Conservation (phyloP, 495 filamentous ascomycete species). For the Annulohypoxylon stygium region DNA sequence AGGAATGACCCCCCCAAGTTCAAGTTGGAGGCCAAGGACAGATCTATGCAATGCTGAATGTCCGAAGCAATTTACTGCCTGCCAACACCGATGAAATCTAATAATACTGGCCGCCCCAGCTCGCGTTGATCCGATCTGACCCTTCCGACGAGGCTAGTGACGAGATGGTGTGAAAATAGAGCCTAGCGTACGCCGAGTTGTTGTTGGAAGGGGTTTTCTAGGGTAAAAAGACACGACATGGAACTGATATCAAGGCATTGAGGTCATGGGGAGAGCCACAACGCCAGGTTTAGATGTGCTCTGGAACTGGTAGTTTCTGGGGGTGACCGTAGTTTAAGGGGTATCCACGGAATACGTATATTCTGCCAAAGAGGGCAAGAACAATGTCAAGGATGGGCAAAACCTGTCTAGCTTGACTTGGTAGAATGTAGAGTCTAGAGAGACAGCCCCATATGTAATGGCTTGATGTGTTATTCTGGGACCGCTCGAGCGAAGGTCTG, state of each 20-base stretch:
- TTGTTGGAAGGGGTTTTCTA: constrained; percentile 18
- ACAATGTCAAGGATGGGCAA: constrained; percentile 26
- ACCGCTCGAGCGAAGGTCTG: constrained; percentile 17
- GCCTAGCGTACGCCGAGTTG: constrained; percentile 18
- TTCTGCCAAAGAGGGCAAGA: constrained; percentile 30
- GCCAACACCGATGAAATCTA: constrained; percentile 22
- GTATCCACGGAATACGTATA: constrained; percentile 38
- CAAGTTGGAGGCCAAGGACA: constrained; percentile 21
- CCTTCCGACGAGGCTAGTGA: constrained; percentile 28
- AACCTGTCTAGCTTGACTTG: constrained; percentile 25
- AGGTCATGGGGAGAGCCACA: constrained; percentile 31
- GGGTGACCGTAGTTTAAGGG: constrained; percentile 23
- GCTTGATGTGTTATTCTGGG: constrained; percentile 34
- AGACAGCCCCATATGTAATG: constrained; percentile 17
- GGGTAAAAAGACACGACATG: constrained; percentile 19
- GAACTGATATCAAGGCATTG: constrained; percentile 35
- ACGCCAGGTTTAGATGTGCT: constrained; percentile 21
- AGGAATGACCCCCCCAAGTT: constrained; percentile 9
- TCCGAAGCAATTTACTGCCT: constrained; percentile 19
- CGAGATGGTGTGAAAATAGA: constrained; percentile 22
- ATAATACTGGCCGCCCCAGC: constrained; percentile 23
- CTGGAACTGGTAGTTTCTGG: constrained; percentile 7
- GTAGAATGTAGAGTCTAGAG: constrained; percentile 9
- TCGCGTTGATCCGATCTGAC: constrained; percentile 15
- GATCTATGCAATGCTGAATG: constrained; percentile 24